Evolutionary conservation across 306 rosid species (phyloP).

Genomic region (Parietaria judaica): DNA sequence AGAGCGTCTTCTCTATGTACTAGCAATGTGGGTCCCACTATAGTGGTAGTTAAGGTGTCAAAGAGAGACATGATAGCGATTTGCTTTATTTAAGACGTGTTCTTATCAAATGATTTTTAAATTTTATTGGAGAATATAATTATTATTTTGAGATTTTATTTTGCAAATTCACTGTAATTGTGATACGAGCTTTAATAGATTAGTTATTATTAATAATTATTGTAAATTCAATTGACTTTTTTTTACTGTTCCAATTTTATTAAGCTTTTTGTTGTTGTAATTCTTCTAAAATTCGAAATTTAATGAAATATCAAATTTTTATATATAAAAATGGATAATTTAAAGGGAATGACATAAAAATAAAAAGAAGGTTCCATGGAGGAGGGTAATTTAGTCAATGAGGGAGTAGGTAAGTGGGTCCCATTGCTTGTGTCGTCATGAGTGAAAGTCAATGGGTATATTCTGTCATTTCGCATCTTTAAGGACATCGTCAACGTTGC

Average conservation of each 20-base stretch:
- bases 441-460: slow-evolving; percentile 21
- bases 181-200: no score
- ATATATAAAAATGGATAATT: no score
- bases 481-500: slow-evolving; percentile 18
- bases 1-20: background rate
- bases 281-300: no score
- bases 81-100: slow-evolving; percentile 10
- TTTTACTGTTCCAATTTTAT: no score
- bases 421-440: slow-evolving; percentile 14
- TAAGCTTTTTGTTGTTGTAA: no score
- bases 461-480: slow-evolving; percentile 1
- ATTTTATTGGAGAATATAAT: background rate
- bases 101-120: background rate
- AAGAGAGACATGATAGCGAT: background rate
- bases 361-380: slow-evolving; percentile 17
- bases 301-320: no score
- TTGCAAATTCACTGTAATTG: slow-evolving; percentile 12
- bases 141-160: background rate
- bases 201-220: no score
- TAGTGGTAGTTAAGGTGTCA: slow-evolving; percentile 23
- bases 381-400: slow-evolving; percentile 17
- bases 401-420: slow-evolving; percentile 22
- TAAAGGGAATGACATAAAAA: background rate
- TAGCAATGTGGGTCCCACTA: background rate
- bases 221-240: no score